Conservation (phyloP, 306 rosid species). For the Parietaria judaica region DNA sequence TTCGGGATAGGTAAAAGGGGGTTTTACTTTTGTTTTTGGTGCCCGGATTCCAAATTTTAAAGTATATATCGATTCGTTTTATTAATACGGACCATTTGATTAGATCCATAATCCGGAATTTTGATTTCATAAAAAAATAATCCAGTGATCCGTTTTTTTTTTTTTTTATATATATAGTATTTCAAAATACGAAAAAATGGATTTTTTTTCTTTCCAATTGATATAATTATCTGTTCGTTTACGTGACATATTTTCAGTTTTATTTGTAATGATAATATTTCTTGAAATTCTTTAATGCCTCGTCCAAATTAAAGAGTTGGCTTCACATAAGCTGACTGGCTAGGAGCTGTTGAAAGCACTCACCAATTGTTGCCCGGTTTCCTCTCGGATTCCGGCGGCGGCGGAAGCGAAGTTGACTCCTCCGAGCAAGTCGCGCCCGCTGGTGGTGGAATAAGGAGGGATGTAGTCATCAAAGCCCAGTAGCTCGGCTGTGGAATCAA, state of each 20-base stretch:
- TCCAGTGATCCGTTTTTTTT: too few relatives aligned
- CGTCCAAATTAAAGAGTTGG: background rate
- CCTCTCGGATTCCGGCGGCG: slow-evolving; percentile 95
- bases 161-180: too few relatives aligned
- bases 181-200: too few relatives aligned
- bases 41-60: too few relatives aligned
- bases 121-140: background rate
- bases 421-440: slow-evolving; percentile 51
- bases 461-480: slow-evolving; percentile 71
- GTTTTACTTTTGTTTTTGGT: too few relatives aligned
- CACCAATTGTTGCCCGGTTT: slow-evolving; percentile 92
- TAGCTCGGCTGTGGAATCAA: slow-evolving; percentile 51
- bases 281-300: too few relatives aligned
- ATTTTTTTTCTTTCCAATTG: too few relatives aligned
- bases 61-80: background rate
- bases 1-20: too few relatives aligned
- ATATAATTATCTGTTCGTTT: too few relatives aligned
- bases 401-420: slow-evolving; percentile 97
- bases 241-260: too few relatives aligned
- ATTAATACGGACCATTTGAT: too few relatives aligned
- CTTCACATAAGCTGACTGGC: background rate
- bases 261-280: too few relatives aligned
- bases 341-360: background rate
- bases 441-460: slow-evolving; percentile 49
- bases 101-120: background rate